phyloP scores from a whole-genome alignment of 306 rosid genomes.

The Lithocarpus polystachyus region DNA sequence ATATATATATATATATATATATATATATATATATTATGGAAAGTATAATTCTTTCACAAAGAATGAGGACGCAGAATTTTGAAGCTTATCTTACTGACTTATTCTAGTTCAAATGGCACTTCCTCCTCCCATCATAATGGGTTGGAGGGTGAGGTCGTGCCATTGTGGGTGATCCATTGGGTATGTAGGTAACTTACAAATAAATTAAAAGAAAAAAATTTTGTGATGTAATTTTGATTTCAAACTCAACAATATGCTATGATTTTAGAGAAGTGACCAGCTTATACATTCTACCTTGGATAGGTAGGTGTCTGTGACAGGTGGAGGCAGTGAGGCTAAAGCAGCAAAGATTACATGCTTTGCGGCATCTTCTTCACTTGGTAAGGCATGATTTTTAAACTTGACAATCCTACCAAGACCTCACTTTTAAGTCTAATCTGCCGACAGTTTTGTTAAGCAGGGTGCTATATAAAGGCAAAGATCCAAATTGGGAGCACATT shows the following conservation, averaged over 20 bases:
- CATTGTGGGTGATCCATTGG: too few species aligned
- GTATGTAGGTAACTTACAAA: too few species aligned
- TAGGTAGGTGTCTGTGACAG: slow-evolving; percentile 65
- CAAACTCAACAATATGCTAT: not conserved
- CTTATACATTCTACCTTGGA: slow-evolving; percentile 3
- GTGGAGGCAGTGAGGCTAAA: slow-evolving; percentile 70
- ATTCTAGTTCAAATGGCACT: too few species aligned
- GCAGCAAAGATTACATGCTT: slow-evolving; percentile 88
- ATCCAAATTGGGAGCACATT: slow-evolving; percentile 95
- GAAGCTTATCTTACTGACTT: not conserved
- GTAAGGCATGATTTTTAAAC: slow-evolving; percentile 54
- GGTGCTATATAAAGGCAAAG: slow-evolving; percentile 88
- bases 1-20: too few species aligned
- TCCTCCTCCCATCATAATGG: too few species aligned
- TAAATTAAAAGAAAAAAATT: too few species aligned
- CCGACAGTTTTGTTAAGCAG: slow-evolving; percentile 38
- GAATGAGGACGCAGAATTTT: not conserved
- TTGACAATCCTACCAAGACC: not conserved
- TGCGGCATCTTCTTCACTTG: slow-evolving; percentile 80
- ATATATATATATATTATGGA: not conserved
- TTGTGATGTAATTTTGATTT: not conserved
- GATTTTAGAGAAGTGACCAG: slow-evolving; percentile 12
- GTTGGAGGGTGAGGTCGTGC: too few species aligned
- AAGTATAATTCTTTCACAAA: not conserved
- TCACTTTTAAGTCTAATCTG: slow-evolving; percentile 8